Percentiles rank a stretch among this genome's conserved stretches.
Conservation (phyloP, 139 green algal species). For the Chlamydomonas eustigma region DNA sequence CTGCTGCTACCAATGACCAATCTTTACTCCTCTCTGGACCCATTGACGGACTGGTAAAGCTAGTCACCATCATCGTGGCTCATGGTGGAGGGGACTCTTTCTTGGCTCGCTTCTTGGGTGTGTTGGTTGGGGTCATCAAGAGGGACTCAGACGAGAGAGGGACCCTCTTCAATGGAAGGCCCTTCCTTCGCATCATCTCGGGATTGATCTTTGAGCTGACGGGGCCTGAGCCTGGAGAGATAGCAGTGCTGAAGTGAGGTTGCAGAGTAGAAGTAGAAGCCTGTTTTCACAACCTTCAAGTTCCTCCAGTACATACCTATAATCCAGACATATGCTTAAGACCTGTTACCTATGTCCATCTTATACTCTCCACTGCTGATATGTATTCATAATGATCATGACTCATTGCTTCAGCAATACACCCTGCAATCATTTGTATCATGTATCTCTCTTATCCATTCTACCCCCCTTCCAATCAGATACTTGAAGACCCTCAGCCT, state of each 20-base stretch:
- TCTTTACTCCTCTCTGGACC: slow-evolving; percentile 54
- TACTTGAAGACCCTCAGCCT: slow-evolving; percentile 28
- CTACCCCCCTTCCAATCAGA: neutral
- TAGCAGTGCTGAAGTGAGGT: too few relatives aligned
- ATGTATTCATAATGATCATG: too few relatives aligned
- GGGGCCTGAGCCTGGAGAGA: neutral
- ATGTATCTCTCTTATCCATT: too few relatives aligned
- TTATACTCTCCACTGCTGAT: too few relatives aligned
- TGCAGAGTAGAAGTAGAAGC: too few relatives aligned
- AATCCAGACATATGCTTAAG: too few relatives aligned
- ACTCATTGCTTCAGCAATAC: too few relatives aligned
- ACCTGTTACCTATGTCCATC: too few relatives aligned
- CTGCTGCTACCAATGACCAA: too few relatives aligned
- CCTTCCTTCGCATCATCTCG: slow-evolving; percentile 90
- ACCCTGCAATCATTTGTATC: too few relatives aligned
- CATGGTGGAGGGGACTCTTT: slow-evolving; percentile 61
- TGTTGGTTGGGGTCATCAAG: slow-evolving; percentile 60
- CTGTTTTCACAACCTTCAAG: too few relatives aligned
- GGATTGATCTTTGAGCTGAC: slow-evolving; percentile 81
- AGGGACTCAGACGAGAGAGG: slow-evolving; percentile 71
- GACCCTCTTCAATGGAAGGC: slow-evolving; percentile 81
- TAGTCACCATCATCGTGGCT: slow-evolving; percentile 48
- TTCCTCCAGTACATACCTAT: too few relatives aligned
- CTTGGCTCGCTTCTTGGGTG: slow-evolving; percentile 58
- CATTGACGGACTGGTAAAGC: slow-evolving; percentile 60